Base-by-base conservation (phyloP, 2,329 filamentous ascomycete species). In the Pseudocercospora ulei region DNA sequence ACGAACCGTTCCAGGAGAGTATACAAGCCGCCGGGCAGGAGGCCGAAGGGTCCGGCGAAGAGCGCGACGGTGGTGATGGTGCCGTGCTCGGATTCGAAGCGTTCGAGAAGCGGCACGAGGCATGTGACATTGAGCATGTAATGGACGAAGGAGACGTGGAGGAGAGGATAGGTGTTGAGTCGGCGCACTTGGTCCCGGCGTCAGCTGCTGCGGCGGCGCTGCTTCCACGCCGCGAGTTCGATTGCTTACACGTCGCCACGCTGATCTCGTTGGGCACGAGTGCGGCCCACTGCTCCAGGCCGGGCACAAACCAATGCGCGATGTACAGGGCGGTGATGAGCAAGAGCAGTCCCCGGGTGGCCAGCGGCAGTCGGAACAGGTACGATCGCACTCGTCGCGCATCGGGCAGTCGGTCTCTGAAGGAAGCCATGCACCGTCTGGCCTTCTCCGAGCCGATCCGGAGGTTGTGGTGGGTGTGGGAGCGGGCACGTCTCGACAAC, bases 81-180 rank as follows among this genome's bases (percentile, higher is more conserved):
- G 36, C 90, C 90, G 62, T 92, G 78, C 61, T 95, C 88, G 46
- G 76, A 74, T 66, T 98, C 90, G 62, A 96, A 98, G 45, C 87
- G 76, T 63, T 95, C 88, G 60, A 98, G 66, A 35, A 98, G 68
- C n/a, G 90, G 90, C 24, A 80, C 78, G 47, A 96, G 62, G 13
- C 85, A 82, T 47, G 92, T 36, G 14, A 85, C 61, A 62, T 96
- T 94, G 57, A 92, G 66, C 37, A 87, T 56, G 45, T 80, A 72
- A 62, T 96, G 90, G 52, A 94, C 68, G 59, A 92, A 72, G 53
- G 80, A 81, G 28, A 76, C 62, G 59, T 98, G 90, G 44, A 95
- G 77, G 40, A 98, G 68, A 1, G 87, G 85, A 57, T 85, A 98
- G 0, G 88, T 92, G 59, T 94, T 95, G 22, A 93, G 72, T 45